phyloP scores from a whole-genome alignment of 805 yeast species.

The Candida silvatica region DNA sequence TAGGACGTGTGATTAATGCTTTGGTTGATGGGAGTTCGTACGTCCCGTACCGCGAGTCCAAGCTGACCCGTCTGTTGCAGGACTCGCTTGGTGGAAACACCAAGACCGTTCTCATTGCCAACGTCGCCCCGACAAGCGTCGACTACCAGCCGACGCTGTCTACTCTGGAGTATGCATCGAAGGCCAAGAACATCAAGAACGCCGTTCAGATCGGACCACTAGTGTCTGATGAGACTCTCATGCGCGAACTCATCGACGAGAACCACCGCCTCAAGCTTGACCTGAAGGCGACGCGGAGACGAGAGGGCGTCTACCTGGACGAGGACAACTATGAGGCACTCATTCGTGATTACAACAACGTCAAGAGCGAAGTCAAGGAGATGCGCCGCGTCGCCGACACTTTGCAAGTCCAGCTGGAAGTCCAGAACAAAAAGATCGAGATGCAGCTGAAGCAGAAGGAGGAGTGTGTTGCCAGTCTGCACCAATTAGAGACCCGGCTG shows the following conservation, averaged over 20 bases:
- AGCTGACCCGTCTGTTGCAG: constrained; percentile 64
- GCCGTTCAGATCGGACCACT: constrained; percentile 39
- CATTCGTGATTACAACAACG: constrained; percentile 38
- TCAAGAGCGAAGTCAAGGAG: constrained; percentile 42
- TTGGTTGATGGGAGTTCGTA: constrained; percentile 57
- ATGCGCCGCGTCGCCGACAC: constrained; percentile 31
- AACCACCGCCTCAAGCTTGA: constrained; percentile 39
- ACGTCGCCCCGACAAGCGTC: constrained; percentile 57
- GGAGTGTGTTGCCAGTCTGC: not conserved
- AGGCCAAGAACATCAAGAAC: constrained; percentile 46
- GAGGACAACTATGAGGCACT: constrained; percentile 48
- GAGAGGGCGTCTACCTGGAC: constrained; percentile 60
- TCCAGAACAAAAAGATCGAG: constrained; percentile 7
- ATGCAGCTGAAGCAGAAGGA: constrained; percentile 12
- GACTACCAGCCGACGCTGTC: constrained; percentile 43
- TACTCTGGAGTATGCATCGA: constrained; percentile 48
- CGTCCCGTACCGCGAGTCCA: constrained; percentile 73
- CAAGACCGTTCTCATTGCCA: constrained; percentile 84
- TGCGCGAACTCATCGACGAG: constrained; percentile 38
- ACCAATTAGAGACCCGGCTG: not conserved
- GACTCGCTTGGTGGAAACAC: constrained; percentile 82
- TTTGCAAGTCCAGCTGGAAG: constrained; percentile 28
- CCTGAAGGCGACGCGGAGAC: constrained; percentile 49
- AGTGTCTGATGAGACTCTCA: constrained; percentile 33
- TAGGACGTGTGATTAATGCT: constrained; percentile 83